Base-by-base conservation (phyloP, 805 yeast genomes). In the Candida tammaniensis region DNA sequence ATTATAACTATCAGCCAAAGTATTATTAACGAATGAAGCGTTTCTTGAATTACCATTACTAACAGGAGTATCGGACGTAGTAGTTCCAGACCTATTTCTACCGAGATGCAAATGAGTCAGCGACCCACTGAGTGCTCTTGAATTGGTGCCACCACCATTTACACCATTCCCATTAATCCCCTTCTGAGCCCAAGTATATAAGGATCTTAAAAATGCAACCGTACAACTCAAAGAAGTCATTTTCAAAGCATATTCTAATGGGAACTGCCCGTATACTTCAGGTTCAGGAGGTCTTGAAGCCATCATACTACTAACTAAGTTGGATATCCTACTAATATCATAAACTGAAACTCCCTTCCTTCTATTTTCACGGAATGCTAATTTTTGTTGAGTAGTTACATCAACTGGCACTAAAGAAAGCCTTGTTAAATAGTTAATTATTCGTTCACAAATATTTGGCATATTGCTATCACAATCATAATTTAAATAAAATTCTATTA, bases 401-500 rank as follows among this genome's bases (percentile, higher is more conserved):
- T 80, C 87, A 4, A 84, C 82, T 39, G 87, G 72, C 0, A 82
- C 70, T 23, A 86, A 63, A 0, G 96, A 81, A 40, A 72, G 70
- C 55, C 67, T 81, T 51, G 87, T 83, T 44, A 93, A 68, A 46
- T 83, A 81, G 45, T 87, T 89, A 34, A 88, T 77, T 27, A 88
- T 68, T 32, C 78, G 70, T 59, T 93, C 98, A 59, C 89, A 86
- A 31, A 89, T 70, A 55, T 93, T 93, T 24, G 93, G 84, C 71
- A 81, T 75, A 2, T 75, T 61, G 20, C 78, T 66, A 55, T 88
- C 96, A 67, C 99, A 93, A 59, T 93, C 99, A 57, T 93, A 94
- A 59, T 93, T 93, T 51, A 93, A 72, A 54, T 91, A 93, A 39
- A 93, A 78, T 61, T 93, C 99, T 39, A 94, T 86, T 42, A 94